A percentile compares a stretch with the other conserved stretches of the same genome.
phyloP scores from a whole-genome alignment of 2,329 filamentous ascomycete species.

The Lachnellula cervina region DNA sequence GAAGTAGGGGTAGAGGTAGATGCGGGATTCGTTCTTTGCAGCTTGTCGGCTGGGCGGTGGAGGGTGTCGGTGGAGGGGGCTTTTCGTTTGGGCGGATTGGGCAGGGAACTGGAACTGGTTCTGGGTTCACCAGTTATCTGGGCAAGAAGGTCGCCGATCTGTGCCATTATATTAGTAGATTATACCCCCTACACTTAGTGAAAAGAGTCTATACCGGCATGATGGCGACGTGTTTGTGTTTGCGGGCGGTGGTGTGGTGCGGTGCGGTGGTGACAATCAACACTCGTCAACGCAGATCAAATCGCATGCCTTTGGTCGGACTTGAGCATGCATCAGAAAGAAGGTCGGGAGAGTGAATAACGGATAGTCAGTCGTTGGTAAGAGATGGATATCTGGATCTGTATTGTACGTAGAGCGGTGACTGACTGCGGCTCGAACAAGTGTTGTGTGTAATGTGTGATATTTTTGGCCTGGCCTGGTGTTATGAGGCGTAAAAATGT shows the following conservation, averaged over 20 bases:
- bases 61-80: slow-evolving; percentile 45
- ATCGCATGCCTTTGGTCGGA: slow-evolving; percentile 14
- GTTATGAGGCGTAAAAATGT: background rate
- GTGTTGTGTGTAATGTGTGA: background rate
- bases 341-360: background rate
- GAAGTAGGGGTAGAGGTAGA: slow-evolving; percentile 23
- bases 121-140: slow-evolving; percentile 53
- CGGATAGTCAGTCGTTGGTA: too few species aligned
- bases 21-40: slow-evolving; percentile 33
- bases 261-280: slow-evolving; percentile 1
- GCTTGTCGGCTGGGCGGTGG: slow-evolving; percentile 38
- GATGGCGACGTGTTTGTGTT: slow-evolving; percentile 2
- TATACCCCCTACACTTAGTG: slow-evolving; percentile 4
- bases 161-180: slow-evolving; percentile 20
- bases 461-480: background rate
- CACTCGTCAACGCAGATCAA: slow-evolving; percentile 14
- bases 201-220: slow-evolving; percentile 24
- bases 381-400: background rate
- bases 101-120: slow-evolving; percentile 25
- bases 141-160: slow-evolving; percentile 56
- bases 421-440: background rate
- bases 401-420: background rate
- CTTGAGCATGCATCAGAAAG: slow-evolving; percentile 14
- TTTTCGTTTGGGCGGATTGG: slow-evolving; percentile 49
- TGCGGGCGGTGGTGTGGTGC: background rate